These are phyloP conservation scores for Cicer pinnatifidum DNA, from an alignment of 306 rosid species.

Conservation along the genomic window DNA sequence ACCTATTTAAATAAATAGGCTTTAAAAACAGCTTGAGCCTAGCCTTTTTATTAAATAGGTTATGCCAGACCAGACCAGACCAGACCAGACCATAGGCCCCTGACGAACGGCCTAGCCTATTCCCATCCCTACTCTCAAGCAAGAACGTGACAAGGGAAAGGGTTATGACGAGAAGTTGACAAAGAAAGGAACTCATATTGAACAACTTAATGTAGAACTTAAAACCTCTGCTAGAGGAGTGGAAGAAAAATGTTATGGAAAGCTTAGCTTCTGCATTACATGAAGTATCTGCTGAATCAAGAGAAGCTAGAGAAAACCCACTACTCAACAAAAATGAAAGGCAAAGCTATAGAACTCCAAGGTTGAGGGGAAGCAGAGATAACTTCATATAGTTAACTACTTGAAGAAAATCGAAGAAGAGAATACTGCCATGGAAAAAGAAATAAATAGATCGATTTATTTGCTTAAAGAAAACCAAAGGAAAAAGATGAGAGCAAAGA, in stretches of 20 bases:
- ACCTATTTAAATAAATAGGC: no score
- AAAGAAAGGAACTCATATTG: no score
- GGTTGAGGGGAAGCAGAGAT: conserved; percentile 82
- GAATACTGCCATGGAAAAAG: conserved; percentile 63
- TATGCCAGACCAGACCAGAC: no score
- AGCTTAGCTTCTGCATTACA: conserved; percentile 96
- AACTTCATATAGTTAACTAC: conserved; percentile 66
- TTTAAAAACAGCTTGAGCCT: no score
- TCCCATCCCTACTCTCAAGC: no score
- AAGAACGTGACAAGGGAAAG: no score
- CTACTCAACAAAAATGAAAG: conserved; percentile 59
- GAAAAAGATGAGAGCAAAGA: conserved; percentile 90
- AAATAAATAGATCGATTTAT: conserved; percentile 66
- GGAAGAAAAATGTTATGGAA: conserved; percentile 89
- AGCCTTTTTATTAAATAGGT: no score
- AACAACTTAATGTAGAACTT: no score
- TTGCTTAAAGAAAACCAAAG: conserved; percentile 66
- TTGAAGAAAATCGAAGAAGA: conserved; percentile 70
- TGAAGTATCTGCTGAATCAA: conserved; percentile 86
- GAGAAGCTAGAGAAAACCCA: conserved; percentile 78
- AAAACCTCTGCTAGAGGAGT: conserved; percentile 79
- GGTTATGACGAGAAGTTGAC: no score
- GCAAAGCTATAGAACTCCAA: conserved; percentile 58
- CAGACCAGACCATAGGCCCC: no score
- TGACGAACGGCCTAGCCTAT: no score